Evolutionary conservation across 208 protist genomes (phyloP).

Genomic region (Leishmania aethiopica): DNA sequence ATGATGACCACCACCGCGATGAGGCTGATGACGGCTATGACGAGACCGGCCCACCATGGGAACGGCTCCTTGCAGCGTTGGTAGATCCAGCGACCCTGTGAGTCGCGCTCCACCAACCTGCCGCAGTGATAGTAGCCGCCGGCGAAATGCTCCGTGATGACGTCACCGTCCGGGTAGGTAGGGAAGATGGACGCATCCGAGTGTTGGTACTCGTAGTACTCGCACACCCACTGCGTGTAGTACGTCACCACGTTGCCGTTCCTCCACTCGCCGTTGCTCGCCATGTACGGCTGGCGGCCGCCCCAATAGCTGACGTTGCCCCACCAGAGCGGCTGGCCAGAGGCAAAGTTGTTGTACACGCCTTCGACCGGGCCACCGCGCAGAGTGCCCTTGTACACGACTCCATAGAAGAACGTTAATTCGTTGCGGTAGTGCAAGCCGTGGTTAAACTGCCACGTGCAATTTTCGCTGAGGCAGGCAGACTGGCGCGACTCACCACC

Average conservation of each 20-base stretch:
- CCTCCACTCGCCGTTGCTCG: conserved; percentile 33
- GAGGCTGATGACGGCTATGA: conserved; percentile 43
- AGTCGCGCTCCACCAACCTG: conserved; percentile 33
- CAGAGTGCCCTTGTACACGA: conserved; percentile 33
- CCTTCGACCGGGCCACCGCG: conserved; percentile 14
- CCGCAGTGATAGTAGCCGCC: conserved; percentile 40
- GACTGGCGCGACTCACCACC: conserved; percentile 45
- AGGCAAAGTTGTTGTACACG: conserved; percentile 42
- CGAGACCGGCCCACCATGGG: conserved; percentile 58
- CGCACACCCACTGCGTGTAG: conserved; percentile 64
- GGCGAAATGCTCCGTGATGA: conserved; percentile 27
- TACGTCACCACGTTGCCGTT: conserved; percentile 47
- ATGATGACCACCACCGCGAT: conserved; percentile 41
- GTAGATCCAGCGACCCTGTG: conserved; percentile 42
- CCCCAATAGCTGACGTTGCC: conserved; percentile 54
- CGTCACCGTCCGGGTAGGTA: conserved; percentile 53
- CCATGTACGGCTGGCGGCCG: conserved; percentile 47
- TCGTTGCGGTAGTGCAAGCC: conserved; percentile 53
- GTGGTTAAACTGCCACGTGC: conserved; percentile 60
- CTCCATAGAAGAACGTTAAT: conserved; percentile 56
- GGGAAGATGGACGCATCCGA: conserved; percentile 51
- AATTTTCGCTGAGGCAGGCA: conserved; percentile 43
- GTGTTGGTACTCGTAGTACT: conserved; percentile 58
- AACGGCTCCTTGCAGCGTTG: conserved; percentile 43
- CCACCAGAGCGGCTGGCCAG: conserved; percentile 38